phyloP scores from a whole-genome alignment of 371 early-diverging fungal genomes.

The Phascolomyces articulosus region DNA sequence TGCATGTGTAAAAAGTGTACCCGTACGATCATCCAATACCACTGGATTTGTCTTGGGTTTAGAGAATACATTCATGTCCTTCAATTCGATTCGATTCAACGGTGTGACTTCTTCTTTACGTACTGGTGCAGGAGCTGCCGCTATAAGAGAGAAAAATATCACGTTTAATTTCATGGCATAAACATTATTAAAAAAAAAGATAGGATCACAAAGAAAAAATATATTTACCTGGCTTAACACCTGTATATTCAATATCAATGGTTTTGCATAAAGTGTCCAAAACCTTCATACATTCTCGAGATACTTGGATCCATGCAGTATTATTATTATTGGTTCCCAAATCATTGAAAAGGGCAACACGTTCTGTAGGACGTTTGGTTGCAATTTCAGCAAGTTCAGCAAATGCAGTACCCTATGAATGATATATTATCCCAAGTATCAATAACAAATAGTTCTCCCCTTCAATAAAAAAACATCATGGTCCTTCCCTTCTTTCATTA shows the following conservation, averaged over 20 bases:
- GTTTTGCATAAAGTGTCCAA: conserved; percentile 30
- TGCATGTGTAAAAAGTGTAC: conserved; percentile 16
- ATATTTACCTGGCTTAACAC: conserved; percentile 24
- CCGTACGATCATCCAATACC: conserved; percentile 29
- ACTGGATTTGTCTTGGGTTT: conserved; percentile 11
- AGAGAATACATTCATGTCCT: conserved; percentile 23
- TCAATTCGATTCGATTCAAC: conserved; percentile 21
- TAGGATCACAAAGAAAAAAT: not conserved
- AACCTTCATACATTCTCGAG: conserved; percentile 39
- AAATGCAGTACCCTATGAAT: conserved; percentile 38
- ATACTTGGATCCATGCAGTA: conserved; percentile 54
- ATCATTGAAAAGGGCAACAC: conserved; percentile 38
- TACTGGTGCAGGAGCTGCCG: conserved; percentile 17
- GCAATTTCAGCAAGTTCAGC: conserved; percentile 49
- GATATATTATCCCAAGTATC: not conserved
- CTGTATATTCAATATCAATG: conserved; percentile 35
- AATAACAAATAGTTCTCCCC: too few species aligned
- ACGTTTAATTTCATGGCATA: not conserved
- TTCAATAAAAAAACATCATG: not conserved
- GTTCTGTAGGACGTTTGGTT: conserved; percentile 29
- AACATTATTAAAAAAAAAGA: too few species aligned
- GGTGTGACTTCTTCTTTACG: conserved; percentile 17
- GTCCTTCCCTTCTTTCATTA: not conserved
- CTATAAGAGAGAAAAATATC: conserved; percentile 2
- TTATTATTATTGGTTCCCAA: conserved; percentile 29